Conservation (phyloP, 2,329 filamentous ascomycete species). For the Fusarium veterinarium region DNA sequence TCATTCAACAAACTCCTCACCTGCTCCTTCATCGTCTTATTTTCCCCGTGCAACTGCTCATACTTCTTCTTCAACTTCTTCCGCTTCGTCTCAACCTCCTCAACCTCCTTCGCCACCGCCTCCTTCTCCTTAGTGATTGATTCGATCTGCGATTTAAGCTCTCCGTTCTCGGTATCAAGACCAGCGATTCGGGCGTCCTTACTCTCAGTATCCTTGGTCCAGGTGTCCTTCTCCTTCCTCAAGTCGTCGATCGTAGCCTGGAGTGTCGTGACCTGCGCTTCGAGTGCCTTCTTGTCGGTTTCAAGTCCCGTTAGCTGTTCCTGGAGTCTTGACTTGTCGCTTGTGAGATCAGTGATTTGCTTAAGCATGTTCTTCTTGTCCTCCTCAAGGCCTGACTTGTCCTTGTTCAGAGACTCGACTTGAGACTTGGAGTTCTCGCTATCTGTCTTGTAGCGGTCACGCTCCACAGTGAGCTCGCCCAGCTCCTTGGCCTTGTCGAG, state of each 20-base stretch:
- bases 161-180: conserved; percentile 37
- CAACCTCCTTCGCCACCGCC: conserved; percentile 31
- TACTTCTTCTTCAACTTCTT: conserved; percentile 43
- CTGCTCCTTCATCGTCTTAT: conserved; percentile 33
- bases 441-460: conserved; percentile 39
- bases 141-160: conserved; percentile 42
- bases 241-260: conserved; percentile 39
- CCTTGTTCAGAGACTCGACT: conserved; percentile 36
- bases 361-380: conserved; percentile 40
- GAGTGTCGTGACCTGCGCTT: conserved; percentile 33
- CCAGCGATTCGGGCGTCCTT: conserved; percentile 41
- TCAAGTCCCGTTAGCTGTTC: conserved; percentile 37
- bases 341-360: conserved; percentile 29
- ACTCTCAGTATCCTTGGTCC: conserved; percentile 37
- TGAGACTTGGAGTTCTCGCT: conserved; percentile 32
- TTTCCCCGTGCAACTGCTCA: conserved; percentile 34
- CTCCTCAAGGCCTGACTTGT: conserved; percentile 36
- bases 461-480: conserved; percentile 40
- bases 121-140: conserved; percentile 42
- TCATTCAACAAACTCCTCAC: conserved; percentile 35
- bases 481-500: conserved; percentile 40
- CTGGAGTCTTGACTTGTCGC: conserved; percentile 32
- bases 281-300: conserved; percentile 39
- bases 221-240: conserved; percentile 37
- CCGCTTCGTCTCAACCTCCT: conserved; percentile 39